These are phyloP conservation scores for Penicillium pulvis DNA, from an alignment of 495 filamentous ascomycete genomes.

Conservation along the genomic window DNA sequence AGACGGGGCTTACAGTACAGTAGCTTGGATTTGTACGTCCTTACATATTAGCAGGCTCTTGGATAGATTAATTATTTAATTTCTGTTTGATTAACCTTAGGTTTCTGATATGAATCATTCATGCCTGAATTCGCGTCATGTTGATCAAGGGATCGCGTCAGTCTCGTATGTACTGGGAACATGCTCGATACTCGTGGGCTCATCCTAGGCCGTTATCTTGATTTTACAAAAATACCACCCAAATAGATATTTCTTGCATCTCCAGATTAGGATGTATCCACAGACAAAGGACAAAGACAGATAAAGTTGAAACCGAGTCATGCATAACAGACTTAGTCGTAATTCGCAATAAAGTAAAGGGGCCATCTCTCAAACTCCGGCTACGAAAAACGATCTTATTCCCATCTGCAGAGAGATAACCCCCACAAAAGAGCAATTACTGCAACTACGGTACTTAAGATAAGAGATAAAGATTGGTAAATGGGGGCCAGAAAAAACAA, in stretches of 20 bases:
- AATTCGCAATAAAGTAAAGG: background rate
- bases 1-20: background rate
- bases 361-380: background rate
- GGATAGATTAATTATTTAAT: conserved; percentile 3
- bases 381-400: background rate
- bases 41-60: background rate
- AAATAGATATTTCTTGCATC: background rate
- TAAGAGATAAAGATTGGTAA: too few relatives aligned
- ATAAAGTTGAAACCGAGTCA: background rate
- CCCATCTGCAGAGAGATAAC: background rate
- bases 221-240: background rate
- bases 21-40: background rate
- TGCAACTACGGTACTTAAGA: background rate
- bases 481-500: background rate
- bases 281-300: background rate
- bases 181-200: background rate
- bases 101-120: background rate
- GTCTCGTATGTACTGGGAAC: too few relatives aligned
- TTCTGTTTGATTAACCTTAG: background rate
- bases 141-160: background rate
- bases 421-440: too few relatives aligned
- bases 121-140: background rate
- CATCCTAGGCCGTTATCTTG: background rate
- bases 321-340: background rate
- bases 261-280: background rate